Base-by-base conservation (phyloP, 805 yeast species). In the Metschnikowia corniflorae region DNA sequence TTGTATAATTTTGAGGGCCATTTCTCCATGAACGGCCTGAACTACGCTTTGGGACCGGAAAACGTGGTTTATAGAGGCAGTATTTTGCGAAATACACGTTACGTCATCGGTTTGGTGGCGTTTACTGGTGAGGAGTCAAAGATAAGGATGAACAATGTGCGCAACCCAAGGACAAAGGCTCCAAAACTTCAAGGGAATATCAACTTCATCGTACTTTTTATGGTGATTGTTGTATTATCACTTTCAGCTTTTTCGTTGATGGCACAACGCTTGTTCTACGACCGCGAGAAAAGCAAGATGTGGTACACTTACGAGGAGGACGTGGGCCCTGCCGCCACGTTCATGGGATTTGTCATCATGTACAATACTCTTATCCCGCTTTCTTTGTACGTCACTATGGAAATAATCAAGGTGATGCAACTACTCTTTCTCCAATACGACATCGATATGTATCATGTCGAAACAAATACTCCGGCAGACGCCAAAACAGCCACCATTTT, bases 341-440 rank as follows among this genome's bases (percentile, higher is more conserved):
- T 93, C 33, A 89, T 93, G 96, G 88, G 97, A 2, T 94, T 85
- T 60, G 82, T 93, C 45, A 91, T 93, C 68, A 91, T 93, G 97
- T 91, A 83, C 66, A 93, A 93, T 58, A 93, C 98, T 0, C 74
- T 93, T 65, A 93, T 93, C 55, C 98, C 98, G 0, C 68, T 93
- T 21, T 91, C 97, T 0, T 73, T 93, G 19, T 94, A 93, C 56
- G 97, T 93, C 15, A 88, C 97, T 0, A 86, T 91, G 87, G 99
- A 94, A 58, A 82, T 93, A 43, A 88, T 89, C 54, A 93, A 93
- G 55, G 84, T 85, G 6, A 78, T 84, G 65, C 99, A 93, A 58
- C 73, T 87, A 58, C 60, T 81, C 27, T 68, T 88, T 39, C 68
- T 93, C 53, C 94, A 87, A 55, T 80, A 80, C 75, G 98, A 93